These are phyloP conservation scores for Stellera chamaejasme DNA, from an alignment of 345 rosid genomes.

Conservation along the genomic window DNA sequence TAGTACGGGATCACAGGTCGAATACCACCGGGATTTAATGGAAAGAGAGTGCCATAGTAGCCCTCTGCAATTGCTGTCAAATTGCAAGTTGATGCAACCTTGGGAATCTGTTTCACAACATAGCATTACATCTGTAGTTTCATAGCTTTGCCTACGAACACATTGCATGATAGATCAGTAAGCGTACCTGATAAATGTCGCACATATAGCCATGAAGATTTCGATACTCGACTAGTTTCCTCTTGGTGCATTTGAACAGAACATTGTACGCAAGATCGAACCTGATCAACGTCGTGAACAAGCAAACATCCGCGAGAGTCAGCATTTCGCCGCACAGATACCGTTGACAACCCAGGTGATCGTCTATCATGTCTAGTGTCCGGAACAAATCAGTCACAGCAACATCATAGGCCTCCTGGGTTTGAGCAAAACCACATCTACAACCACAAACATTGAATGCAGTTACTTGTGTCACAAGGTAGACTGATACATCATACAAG, in stretches of 20 bases:
- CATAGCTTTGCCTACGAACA: too few relatives aligned
- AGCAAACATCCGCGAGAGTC: conserved; percentile 65
- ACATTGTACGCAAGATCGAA: conserved; percentile 74
- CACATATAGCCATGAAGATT: conserved; percentile 61
- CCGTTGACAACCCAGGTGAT: conserved; percentile 41
- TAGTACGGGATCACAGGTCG: conserved; percentile 47
- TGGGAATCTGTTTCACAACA: conserved; percentile 42
- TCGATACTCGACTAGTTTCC: conserved; percentile 61
- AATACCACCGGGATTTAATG: conserved; percentile 77
- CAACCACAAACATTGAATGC: conserved; percentile 1
- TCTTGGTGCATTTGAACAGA: conserved; percentile 79
- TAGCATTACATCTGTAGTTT: too few relatives aligned
- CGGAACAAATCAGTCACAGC: conserved; percentile 57
- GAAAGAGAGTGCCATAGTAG: conserved; percentile 69
- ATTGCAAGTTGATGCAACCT: conserved; percentile 77
- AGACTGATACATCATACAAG: neutral
- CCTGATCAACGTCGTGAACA: conserved; percentile 77
- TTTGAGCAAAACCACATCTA: conserved; percentile 91
- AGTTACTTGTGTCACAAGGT: neutral
- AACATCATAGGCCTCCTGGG: conserved; percentile 68
- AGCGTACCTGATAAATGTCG: conserved; percentile 67
- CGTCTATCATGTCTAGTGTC: conserved; percentile 52
- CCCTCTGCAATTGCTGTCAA: conserved; percentile 67
- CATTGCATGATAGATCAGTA: neutral
- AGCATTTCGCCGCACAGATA: conserved; percentile 69